Conservation (phyloP, 2,329 filamentous ascomycete species). For the Fusarium sp. region DNA sequence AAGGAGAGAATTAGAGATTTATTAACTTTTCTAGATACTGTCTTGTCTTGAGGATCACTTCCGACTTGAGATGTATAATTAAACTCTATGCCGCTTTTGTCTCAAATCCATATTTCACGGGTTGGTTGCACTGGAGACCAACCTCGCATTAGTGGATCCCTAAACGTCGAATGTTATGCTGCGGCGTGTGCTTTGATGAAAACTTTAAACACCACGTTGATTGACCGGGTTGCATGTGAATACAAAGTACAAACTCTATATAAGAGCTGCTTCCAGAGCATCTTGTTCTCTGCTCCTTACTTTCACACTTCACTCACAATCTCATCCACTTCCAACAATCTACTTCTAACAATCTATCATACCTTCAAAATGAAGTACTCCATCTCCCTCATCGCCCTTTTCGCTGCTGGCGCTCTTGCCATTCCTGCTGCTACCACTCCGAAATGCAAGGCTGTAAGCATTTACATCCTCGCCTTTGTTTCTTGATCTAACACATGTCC, state of each 20-base stretch:
- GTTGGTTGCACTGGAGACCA: neutral
- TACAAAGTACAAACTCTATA: neutral
- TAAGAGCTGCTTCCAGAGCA: neutral
- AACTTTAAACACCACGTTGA: neutral
- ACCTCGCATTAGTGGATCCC: neutral
- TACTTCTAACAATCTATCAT: too few species aligned
- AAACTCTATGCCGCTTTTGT: neutral
- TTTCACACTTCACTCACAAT: too few species aligned
- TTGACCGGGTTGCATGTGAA: neutral
- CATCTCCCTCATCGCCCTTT: neutral
- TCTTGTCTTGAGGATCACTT: rapidly evolving
- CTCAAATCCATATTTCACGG: too few species aligned
- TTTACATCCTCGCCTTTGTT: rapidly evolving
- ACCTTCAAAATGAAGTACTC: neutral
- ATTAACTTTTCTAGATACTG: rapidly evolving
- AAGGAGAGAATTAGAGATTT: too few species aligned
- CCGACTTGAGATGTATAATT: neutral
- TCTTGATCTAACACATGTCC: rapidly evolving
- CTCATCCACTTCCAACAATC: neutral
- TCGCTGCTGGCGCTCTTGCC: neutral
- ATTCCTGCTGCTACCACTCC: neutral
- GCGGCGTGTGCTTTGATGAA: neutral
- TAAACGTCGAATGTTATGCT: neutral
- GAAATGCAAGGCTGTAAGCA: neutral
- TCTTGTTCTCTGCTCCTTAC: neutral